Evolutionary conservation across 768 basidiomycete species (phyloP).

Genomic region (Pulveroboletus frians): DNA sequence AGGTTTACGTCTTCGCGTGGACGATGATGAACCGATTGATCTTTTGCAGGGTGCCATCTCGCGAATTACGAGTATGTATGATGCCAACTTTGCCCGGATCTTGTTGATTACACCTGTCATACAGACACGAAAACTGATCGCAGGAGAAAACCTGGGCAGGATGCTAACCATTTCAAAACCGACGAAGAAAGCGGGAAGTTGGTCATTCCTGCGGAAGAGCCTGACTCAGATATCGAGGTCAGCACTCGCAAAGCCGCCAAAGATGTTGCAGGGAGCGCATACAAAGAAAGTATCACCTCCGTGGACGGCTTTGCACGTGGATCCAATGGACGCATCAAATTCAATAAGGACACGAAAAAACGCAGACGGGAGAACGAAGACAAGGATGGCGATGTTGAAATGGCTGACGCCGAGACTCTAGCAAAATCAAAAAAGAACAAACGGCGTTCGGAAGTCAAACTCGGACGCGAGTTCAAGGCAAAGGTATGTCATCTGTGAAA

Average conservation of each 20-base stretch:
- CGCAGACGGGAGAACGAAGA: slow-evolving; percentile 68
- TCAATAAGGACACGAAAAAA: slow-evolving; percentile 97
- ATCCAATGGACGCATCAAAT: slow-evolving; percentile 79
- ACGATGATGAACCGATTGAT: slow-evolving; percentile 95
- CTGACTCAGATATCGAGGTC: slow-evolving; percentile 42
- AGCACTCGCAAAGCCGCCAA: slow-evolving; percentile 40
- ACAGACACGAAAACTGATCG: slow-evolving; percentile 44
- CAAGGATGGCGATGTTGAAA: slow-evolving; percentile 61
- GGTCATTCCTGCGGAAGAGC: slow-evolving; percentile 60
- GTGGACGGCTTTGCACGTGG: slow-evolving; percentile 89
- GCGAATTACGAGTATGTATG: slow-evolving; percentile 59
- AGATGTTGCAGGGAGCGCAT: slow-evolving; percentile 67
- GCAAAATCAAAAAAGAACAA: slow-evolving; percentile 42
- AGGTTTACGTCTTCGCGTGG: slow-evolving; percentile 70
- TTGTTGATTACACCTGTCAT: slow-evolving; percentile 4
- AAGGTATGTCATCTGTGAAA: slow-evolving; percentile 54
- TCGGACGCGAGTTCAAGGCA: slow-evolving; percentile 91
- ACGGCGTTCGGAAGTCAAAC: slow-evolving; percentile 49
- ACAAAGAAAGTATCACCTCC: slow-evolving; percentile 76
- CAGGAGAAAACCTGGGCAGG: slow-evolving; percentile 77
- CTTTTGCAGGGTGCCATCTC: slow-evolving; percentile 76
- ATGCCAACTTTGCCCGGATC: not conserved
- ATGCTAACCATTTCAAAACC: slow-evolving; percentile 80
- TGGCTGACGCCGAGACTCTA: slow-evolving; percentile 63
- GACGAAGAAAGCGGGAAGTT: slow-evolving; percentile 81